Base-by-base conservation (phyloP, 768 basidiomycete species). In the Lactarius trivialis region DNA sequence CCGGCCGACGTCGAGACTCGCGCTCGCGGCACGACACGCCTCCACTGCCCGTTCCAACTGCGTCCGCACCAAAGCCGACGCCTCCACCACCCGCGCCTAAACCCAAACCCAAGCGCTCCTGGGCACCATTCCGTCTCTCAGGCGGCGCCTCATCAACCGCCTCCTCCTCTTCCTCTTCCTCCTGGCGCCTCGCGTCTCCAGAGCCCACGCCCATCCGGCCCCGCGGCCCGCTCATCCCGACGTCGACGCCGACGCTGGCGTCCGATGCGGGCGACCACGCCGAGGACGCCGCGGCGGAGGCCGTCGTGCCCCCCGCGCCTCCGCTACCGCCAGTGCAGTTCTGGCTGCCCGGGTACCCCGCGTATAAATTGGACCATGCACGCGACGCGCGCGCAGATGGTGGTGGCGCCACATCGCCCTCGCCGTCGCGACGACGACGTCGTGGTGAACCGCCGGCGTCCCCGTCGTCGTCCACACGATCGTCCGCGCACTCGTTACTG, bases 271-370 rank as follows among this genome's bases (percentile, higher is more conserved):
- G 53, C 34, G 60, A 55, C 9, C 49, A 24, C 33, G 63, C n/a
- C n/a, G n/a, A 37, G 34, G 26, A 37, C 1, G 24, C 9, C 33
- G 41, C 12, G 39, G 32, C 9, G 39, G 56, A 58, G 8, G 51
- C 51, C 3, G 49, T 60, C 2, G 45, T 67, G n/a, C 66, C 66
- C 21, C 66, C 55, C 9, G 58, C 33, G 28, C 60, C 60, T 2
- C 66, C 64, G 2, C 45, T 67, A 7, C 66, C 66, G 15, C 66
- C 66, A 0, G 59, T 67, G 14, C 66, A 67, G 45, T 67, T 67
- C 58, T 67, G 66, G 66, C 37, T 67, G 15, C 66, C 66, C 0
- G 66, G 66, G 7, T 61, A 58, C 21, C 66, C 66, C 8, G 58
- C 66, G 24, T 65, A 57, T 17, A 60, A 60, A 26, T 30, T 58